Evolutionary conservation across 352 stramenopile species (phyloP), one percentile per base, ranked within the genome.

Genomic region (Globisporangium alternatum): DNA sequence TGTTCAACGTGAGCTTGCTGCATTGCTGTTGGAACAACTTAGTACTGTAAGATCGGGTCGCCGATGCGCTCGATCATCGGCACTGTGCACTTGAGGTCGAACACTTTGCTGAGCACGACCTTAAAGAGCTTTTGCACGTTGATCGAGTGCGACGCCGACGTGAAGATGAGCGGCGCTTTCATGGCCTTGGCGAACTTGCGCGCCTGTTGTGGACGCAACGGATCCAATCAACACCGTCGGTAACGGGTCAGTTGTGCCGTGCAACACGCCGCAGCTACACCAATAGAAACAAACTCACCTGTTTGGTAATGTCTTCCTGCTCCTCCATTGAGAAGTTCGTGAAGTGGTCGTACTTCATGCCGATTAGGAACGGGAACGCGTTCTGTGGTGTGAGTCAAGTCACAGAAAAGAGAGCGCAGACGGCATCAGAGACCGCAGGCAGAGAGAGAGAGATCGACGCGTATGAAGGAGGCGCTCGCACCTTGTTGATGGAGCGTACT

Each of bases 71-170:
- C 85, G 64, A 98, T 97, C 71, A 97, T 90, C 33, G 81, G 83
- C n/a, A 98, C 85, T 4, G 93, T 98, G 71, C 86, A 97, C 74
- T 97, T 93, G 66, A 98, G 81, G 60, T 98, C 91, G 67, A 98
- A 98, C 35, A 98, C 92, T 70, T 97, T 98, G 66, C 86, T 95
- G 58, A 98, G 74, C 51, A 98, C 90, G 56, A 98, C 88, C 67
- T 98, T 98, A 76, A 98, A 98, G 53, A 98, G 85, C 77, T 98
- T 98, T 60, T 98, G 90, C 30, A 98, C 91, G 75, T 98, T 98
- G 67, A 98, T 97, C 31, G 92, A 97, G 76, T 98, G 90, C 57
- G 84, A 96, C 7, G 91, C 86, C 31, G 89, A 97, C 56, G 89
- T 97, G 70, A 98, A 98, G 47, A 98, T 97, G 31, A 98, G 76